Percentiles rank a stretch among this genome's conserved stretches.
These are phyloP conservation scores for Annona squamosa DNA, from an alignment of 164 flowering plant species.

Conservation along the genomic window DNA sequence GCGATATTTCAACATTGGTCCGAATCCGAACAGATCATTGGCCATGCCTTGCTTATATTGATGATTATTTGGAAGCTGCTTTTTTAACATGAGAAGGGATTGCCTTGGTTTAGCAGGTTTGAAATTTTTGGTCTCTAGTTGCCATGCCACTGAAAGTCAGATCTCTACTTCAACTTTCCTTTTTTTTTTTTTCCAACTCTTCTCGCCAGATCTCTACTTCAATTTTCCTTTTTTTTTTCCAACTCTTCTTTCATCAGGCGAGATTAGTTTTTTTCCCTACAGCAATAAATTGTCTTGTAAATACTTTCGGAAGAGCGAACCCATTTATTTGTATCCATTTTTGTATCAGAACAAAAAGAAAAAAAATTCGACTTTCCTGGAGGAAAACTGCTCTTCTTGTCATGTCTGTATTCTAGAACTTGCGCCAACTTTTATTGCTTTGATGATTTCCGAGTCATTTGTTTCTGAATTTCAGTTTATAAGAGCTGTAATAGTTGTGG, in stretches of 20 bases:
- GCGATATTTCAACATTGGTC: constrained; percentile 68
- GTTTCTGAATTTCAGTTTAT: too few species aligned
- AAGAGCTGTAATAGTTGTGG: too few species aligned
- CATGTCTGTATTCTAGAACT: background rate
- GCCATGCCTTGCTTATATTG: constrained; percentile 96
- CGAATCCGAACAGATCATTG: constrained; percentile 93
- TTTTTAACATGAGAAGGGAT: constrained; percentile 33
- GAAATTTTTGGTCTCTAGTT: background rate
- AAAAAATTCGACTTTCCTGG: background rate
- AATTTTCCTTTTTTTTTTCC: background rate
- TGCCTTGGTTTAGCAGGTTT: background rate
- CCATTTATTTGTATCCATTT: constrained; percentile 9
- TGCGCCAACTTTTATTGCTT: too few species aligned
- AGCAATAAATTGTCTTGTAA: constrained; percentile 5
- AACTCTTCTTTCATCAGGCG: background rate
- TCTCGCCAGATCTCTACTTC: background rate
- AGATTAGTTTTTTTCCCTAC: background rate
- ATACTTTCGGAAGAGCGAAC: constrained; percentile 12
- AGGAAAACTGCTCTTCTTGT: background rate
- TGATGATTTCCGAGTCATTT: too few species aligned
- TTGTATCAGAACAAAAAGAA: constrained; percentile 3
- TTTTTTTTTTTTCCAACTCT: background rate
- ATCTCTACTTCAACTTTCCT: background rate
- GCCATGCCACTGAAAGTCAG: constrained; percentile 1
- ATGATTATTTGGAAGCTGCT: constrained; percentile 90